A percentile compares a stretch with the other conserved stretches of the same genome.
phyloP scores from a whole-genome alignment of 306 rosid species.

The Cicer pinnatifidum region DNA sequence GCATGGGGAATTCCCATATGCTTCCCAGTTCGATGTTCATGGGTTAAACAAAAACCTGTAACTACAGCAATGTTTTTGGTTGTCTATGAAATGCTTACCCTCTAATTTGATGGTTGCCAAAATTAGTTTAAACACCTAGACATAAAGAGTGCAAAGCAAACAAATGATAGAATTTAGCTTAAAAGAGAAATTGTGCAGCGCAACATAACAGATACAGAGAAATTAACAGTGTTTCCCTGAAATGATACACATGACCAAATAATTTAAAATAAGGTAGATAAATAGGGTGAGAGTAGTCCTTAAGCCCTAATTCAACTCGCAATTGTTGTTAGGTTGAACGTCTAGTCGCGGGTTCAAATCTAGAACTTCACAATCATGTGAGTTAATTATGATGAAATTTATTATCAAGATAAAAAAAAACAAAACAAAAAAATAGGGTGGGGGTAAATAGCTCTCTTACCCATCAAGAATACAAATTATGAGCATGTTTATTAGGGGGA shows the following conservation, averaged over 20 bases:
- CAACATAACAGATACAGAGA: background rate
- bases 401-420: no score
- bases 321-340: no score
- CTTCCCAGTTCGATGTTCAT: background rate
- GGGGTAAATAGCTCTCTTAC: background rate
- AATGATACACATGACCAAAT: background rate
- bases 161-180: background rate
- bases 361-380: no score
- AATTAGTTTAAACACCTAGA: background rate
- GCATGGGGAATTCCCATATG: background rate
- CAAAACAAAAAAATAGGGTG: background rate
- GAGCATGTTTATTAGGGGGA: background rate
- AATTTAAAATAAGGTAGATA: slow-evolving; percentile 2
- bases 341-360: no score
- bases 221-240: background rate
- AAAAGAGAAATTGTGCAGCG: background rate
- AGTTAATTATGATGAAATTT: no score
- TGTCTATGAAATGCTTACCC: background rate
- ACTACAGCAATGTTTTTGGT: background rate
- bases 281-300: background rate
- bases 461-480: background rate
- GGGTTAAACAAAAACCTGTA: background rate
- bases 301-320: no score
- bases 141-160: background rate
- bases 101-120: background rate